Conservation (phyloP, 805 yeast species). For the Zygosaccharomyces rouxii region DNA sequence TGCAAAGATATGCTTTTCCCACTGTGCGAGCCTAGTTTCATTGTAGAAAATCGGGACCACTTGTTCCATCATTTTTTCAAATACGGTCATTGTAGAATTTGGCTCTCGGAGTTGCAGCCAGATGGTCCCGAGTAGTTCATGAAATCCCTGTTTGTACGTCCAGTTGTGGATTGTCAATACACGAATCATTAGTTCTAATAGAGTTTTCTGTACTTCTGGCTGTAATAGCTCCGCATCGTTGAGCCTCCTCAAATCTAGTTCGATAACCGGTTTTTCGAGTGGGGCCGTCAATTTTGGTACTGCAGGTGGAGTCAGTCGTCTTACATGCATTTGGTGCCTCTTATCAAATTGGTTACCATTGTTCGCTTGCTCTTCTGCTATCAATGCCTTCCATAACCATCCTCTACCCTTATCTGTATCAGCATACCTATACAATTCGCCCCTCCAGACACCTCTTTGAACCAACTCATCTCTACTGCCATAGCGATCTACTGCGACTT, state of each 20-base stretch:
- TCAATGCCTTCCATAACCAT: conserved; percentile 33
- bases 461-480: conserved; percentile 26
- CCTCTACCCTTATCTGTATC: conserved; percentile 22
- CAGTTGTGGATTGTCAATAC: conserved; percentile 23
- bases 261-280: conserved; percentile 22
- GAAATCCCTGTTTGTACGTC: conserved; percentile 33
- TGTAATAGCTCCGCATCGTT: conserved; percentile 24
- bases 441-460: conserved; percentile 31
- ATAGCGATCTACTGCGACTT: conserved; percentile 21
- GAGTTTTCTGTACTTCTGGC: conserved; percentile 12
- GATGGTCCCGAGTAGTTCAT: conserved; percentile 30
- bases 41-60: conserved; percentile 26
- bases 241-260: conserved; percentile 29
- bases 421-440: conserved; percentile 22
- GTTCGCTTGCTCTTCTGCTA: conserved; percentile 11
- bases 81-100: conserved; percentile 21
- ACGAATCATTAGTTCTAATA: conserved; percentile 23
- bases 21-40: conserved; percentile 23
- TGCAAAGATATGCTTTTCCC: conserved; percentile 24
- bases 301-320: conserved; percentile 1
- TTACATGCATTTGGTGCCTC: conserved; percentile 1
- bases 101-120: conserved; percentile 24
- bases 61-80: conserved; percentile 27
- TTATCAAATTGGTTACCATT: conserved; percentile 7
- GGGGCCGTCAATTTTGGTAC: neutral